These are phyloP conservation scores for Fraxinus latifolia DNA, from an alignment of 305 asterid genomes.

Conservation along the genomic window DNA sequence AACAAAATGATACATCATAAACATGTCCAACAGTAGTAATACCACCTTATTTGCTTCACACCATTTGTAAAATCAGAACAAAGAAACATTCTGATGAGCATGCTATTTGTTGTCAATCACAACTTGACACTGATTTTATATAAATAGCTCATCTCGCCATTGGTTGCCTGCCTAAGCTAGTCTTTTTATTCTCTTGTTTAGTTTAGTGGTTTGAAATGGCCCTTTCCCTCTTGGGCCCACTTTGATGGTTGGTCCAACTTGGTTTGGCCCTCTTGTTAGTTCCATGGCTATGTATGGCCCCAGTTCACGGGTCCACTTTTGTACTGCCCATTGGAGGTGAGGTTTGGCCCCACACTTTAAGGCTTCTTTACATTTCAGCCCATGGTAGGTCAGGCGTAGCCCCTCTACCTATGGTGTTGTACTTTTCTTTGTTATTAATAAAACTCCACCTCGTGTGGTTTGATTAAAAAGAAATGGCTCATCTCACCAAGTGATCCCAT, in stretches of 20 bases:
- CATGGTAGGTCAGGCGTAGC: neutral
- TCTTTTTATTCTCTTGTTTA: neutral
- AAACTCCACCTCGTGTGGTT: neutral
- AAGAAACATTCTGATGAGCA: neutral
- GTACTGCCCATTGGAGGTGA: neutral
- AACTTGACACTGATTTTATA: neutral
- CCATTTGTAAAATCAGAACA: neutral
- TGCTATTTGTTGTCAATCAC: neutral
- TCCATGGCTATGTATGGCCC: neutral
- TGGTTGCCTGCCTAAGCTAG: neutral
- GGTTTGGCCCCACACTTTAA: neutral
- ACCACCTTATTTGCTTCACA: neutral
- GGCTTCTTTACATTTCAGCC: neutral
- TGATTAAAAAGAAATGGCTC: neutral
- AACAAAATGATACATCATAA: conserved; percentile 1
- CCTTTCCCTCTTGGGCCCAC: neutral
- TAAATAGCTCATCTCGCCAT: neutral
- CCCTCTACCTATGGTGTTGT: neutral
- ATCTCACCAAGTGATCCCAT: neutral
- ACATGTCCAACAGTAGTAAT: neutral
- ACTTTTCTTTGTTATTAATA: neutral
- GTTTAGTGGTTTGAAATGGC: neutral
- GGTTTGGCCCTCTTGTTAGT: neutral
- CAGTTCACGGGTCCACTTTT: neutral
- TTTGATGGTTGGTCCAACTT: neutral